Evolutionary conservation across 1,284 basidiomycete genomes (phyloP), one percentile per base, ranked within the genome.

Genomic region (Cryptococcus wingfieldii): DNA sequence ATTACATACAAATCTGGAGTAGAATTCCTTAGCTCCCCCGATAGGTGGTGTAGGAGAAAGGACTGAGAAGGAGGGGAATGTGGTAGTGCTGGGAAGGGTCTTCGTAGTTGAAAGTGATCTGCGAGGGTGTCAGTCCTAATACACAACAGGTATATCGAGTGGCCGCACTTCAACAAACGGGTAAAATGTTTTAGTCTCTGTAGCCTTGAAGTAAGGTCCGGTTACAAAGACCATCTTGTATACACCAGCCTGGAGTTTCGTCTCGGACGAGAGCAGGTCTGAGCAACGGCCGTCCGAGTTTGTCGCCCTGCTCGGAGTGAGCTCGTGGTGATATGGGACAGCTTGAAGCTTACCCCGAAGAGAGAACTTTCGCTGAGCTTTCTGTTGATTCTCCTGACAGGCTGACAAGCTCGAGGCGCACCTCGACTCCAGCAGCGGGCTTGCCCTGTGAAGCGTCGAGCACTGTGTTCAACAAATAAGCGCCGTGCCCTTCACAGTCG

Each of bases 1-100:
- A 28, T 18, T n/a, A 3, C 42, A 44, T n/a, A n/a, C 9, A 2
- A 25, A 6, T 19, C 43, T 13, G 25, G 18, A 38, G 41, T 31
- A 4, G 16, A 1, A 3, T 8, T 25, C 34, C 51, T 64, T 71
- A 90, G 74, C 88, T 91, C 18, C 92, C 92, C 60, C 90, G 82
- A 73, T 95, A 95, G 6, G 93, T 95, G 16, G 92, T 93, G 75
- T 87, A 97, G 1, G 88, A 89, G 77, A 87, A 93, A 6, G 92
- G 92, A 71, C 89, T 93, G 67, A 97, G 86, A 28, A 97, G 77
- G 14, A 97, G 80, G 0, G 93, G 93, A 59, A 97, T 88, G 67
- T 96, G 92, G 70, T 93, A 88, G 68, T 95, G 91, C 66, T 91
- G 86, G 42, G 80, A 72, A 5, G 87, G 83, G 60, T 86, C 82